Evolutionary conservation across 2,329 filamentous ascomycete genomes (phyloP).

Genomic region (Botrytis fabae): DNA sequence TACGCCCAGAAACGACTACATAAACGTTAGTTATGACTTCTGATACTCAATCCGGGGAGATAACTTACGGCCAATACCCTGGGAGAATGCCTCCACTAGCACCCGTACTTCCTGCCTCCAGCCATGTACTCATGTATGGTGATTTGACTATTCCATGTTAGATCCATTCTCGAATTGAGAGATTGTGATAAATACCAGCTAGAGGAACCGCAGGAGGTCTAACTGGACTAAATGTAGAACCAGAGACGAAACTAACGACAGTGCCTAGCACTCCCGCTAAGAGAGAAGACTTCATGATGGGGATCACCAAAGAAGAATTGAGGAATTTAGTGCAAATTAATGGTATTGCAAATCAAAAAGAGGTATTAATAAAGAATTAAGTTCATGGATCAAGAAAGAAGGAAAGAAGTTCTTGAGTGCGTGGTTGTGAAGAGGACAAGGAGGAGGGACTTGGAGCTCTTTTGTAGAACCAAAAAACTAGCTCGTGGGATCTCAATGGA

Average conservation of each 20-base stretch:
- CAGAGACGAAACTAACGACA: slow-evolving; percentile 22
- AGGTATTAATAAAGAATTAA: background rate
- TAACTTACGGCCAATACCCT: slow-evolving; percentile 45
- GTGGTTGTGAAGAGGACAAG: background rate
- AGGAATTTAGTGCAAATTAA: background rate
- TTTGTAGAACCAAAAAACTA: background rate
- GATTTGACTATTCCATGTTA: slow-evolving; percentile 51
- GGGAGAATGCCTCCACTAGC: slow-evolving; percentile 66
- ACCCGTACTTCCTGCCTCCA: slow-evolving; percentile 60
- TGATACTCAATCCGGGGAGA: background rate
- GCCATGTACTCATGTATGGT: slow-evolving; percentile 76
- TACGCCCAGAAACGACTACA: slow-evolving; percentile 39
- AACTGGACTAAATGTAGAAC: slow-evolving; percentile 61
- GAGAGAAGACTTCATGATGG: slow-evolving; percentile 28
- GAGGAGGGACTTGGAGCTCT: background rate
- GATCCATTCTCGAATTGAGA: background rate
- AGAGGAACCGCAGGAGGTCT: slow-evolving; percentile 69
- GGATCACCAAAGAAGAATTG: background rate
- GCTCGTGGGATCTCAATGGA: background rate
- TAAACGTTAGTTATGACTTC: slow-evolving; percentile 23
- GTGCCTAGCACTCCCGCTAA: slow-evolving; percentile 21
- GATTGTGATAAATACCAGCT: slow-evolving; percentile 47
- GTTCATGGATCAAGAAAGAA: background rate
- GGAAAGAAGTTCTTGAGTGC: background rate
- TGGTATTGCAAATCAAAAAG: background rate